Base-by-base conservation (phyloP, 495 filamentous ascomycete genomes). In the Lasiosphaeria miniovina region DNA sequence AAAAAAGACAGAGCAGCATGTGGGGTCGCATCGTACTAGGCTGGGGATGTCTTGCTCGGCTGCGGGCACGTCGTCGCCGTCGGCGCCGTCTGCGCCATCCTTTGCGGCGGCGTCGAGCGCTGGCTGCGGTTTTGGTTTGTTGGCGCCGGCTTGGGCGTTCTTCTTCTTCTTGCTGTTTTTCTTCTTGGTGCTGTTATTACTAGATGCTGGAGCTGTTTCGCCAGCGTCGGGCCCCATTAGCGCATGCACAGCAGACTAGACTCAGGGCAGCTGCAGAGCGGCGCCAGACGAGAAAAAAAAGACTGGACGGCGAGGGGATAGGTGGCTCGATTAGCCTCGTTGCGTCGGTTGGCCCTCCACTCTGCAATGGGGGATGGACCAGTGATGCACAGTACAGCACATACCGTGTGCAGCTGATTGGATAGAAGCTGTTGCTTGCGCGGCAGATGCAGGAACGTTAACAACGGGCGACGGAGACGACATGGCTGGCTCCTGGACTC, bases 91-190 rank as follows among this genome's bases (percentile, higher is more conserved):
- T 38, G 60, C 73, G 36, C 60, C 73, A 65, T 81, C 75, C 45
- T 70, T 71, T 36, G 51, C 10, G 34, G 45, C 43, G 14, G 15
- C 31, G 9, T 33, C 31, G 15, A 32, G 54, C 4, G n/a, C 32
- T 7, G 54, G 49, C 31, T 46, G 49, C 12, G 15, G 74, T 71
- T 49, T 65, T 38, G 41, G 66, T 45, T 65, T 69, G 38, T 15
- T 62, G 35, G 74, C 74, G 46, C 61, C 24, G 24, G 73, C 68
- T 58, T 71, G 74, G 58, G 71, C 49, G 41, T 58, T 64, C 49
- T 72, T 80, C 73, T 83, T 88, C 72, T 87, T 90, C 77, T 86
- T 90, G 71, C 84, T 89, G 71, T 81, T 85, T 70, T 83, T 88
- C 79, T 88, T 90, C 63, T 86, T 84, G 65, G 32, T n/a, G 54